Conservation (phyloP, 441 rosid genomes). For the Pelargonium fulgidum region DNA sequence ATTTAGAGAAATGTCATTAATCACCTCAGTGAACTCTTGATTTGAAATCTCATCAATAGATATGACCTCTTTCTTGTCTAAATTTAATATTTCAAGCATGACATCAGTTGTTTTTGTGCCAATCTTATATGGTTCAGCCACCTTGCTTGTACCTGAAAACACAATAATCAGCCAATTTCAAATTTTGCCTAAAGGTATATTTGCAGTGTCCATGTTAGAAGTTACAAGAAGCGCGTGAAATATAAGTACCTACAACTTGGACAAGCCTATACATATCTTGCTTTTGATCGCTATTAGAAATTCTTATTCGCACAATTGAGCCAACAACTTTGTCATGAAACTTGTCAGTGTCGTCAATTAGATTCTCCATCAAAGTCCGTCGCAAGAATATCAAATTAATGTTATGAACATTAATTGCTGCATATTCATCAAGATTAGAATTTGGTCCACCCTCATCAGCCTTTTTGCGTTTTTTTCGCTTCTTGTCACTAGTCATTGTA, state of each 20-base stretch:
- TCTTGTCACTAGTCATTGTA: slow-evolving; percentile 37
- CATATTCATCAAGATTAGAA: slow-evolving; percentile 55
- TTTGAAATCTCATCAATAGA: slow-evolving; percentile 71
- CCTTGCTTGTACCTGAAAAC: slow-evolving; percentile 62
- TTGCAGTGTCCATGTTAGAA: background rate
- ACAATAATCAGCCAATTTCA: slow-evolving; percentile 14
- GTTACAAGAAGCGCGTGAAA: slow-evolving; percentile 15
- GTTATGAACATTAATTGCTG: slow-evolving; percentile 87
- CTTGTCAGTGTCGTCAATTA: slow-evolving; percentile 58
- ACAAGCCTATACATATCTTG: slow-evolving; percentile 82
- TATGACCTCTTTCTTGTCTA: slow-evolving; percentile 69
- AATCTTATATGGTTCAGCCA: slow-evolving; percentile 51
- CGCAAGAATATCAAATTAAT: slow-evolving; percentile 66
- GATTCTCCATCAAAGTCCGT: slow-evolving; percentile 60
- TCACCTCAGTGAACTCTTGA: slow-evolving; percentile 91
- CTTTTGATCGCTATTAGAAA: slow-evolving; percentile 59
- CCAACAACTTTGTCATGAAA: slow-evolving; percentile 82
- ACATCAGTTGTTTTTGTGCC: slow-evolving; percentile 54
- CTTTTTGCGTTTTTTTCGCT: slow-evolving; percentile 47
- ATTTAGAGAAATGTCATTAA: slow-evolving; percentile 16
- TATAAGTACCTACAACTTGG: slow-evolving; percentile 73
- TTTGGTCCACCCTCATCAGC: slow-evolving; percentile 40
- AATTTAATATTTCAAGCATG: slow-evolving; percentile 67
- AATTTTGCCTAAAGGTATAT: background rate
- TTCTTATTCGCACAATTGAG: slow-evolving; percentile 73